A percentile compares a stretch with the other conserved stretches of the same genome.
phyloP scores from a whole-genome alignment of 768 basidiomycete species.

The Trametes meyenii region DNA sequence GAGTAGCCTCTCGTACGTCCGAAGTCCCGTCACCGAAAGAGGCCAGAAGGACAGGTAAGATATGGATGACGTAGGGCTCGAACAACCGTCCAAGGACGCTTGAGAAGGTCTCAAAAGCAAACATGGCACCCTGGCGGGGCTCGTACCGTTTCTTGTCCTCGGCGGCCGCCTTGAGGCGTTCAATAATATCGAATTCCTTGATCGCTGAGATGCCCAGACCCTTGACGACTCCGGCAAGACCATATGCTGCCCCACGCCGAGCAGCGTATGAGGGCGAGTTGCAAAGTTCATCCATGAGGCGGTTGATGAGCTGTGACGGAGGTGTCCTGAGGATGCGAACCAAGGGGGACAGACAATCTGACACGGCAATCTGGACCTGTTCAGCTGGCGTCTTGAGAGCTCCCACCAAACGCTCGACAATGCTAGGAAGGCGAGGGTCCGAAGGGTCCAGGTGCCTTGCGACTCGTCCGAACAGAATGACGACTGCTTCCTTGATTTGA shows the following conservation, averaged over 20 bases:
- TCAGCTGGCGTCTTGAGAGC: slow-evolving; percentile 94
- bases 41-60: slow-evolving; percentile 80
- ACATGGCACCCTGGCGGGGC: slow-evolving; percentile 90
- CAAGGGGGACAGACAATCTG: slow-evolving; percentile 91
- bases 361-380: slow-evolving; percentile 94
- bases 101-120: slow-evolving; percentile 92
- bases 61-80: slow-evolving; percentile 88
- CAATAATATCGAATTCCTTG: slow-evolving; percentile 81
- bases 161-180: slow-evolving; percentile 68
- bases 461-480: slow-evolving; percentile 91
- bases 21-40: slow-evolving; percentile 84
- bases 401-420: slow-evolving; percentile 84
- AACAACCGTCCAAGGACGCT: slow-evolving; percentile 85
- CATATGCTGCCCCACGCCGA: slow-evolving; percentile 97
- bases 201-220: slow-evolving; percentile 87
- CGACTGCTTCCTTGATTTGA: slow-evolving; percentile 90
- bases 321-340: slow-evolving; percentile 68
- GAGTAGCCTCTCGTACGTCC: slow-evolving; percentile 92
- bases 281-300: slow-evolving; percentile 76
- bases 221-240: slow-evolving; percentile 88
- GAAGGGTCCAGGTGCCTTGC: slow-evolving; percentile 82
- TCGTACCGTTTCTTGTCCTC: slow-evolving; percentile 92
- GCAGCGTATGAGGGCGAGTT: slow-evolving; percentile 84
- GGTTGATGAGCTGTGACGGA: slow-evolving; percentile 67
- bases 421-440: slow-evolving; percentile 75